These are phyloP conservation scores for Quercus rubra DNA, from an alignment of 306 rosid species.

Conservation along the genomic window DNA sequence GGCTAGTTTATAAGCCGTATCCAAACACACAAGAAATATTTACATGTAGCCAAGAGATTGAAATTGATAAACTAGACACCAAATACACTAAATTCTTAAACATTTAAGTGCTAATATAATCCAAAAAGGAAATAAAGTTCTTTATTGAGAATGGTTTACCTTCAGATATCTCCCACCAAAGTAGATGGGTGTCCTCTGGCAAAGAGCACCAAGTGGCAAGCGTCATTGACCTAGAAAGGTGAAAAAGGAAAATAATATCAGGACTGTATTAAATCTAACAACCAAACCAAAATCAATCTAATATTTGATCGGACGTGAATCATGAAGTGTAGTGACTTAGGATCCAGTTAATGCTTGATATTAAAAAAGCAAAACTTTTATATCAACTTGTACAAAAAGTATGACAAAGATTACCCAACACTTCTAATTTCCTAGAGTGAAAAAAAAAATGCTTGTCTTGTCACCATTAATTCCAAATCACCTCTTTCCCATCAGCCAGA, in stretches of 20 bases:
- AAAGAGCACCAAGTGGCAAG: constrained; percentile 52
- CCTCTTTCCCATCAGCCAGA: not conserved
- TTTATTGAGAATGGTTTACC: constrained; percentile 31
- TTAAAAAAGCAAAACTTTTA: not conserved
- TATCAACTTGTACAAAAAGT: not conserved
- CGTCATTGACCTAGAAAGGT: constrained; percentile 48
- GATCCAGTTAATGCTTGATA: not conserved
- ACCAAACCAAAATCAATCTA: not conserved
- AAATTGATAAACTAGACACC: not conserved
- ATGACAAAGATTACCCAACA: not conserved
- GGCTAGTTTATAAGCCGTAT: too few relatives aligned
- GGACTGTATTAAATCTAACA: constrained; percentile 15
- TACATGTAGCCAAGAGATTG: not conserved
- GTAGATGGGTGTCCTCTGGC: constrained; percentile 53
- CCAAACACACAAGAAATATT: not conserved
- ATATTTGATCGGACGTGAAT: not conserved
- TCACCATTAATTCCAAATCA: not conserved
- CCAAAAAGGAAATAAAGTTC: not conserved
- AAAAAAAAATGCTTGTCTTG: not conserved
- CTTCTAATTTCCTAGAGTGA: not conserved
- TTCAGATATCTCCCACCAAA: constrained; percentile 87
- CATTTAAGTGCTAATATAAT: not conserved
- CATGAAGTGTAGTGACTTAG: not conserved
- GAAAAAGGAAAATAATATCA: constrained; percentile 11
- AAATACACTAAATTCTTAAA: not conserved